A percentile compares a stretch with the other conserved stretches of the same genome.
phyloP scores from a whole-genome alignment of 305 asterid species.

The Ajuga reptans region DNA sequence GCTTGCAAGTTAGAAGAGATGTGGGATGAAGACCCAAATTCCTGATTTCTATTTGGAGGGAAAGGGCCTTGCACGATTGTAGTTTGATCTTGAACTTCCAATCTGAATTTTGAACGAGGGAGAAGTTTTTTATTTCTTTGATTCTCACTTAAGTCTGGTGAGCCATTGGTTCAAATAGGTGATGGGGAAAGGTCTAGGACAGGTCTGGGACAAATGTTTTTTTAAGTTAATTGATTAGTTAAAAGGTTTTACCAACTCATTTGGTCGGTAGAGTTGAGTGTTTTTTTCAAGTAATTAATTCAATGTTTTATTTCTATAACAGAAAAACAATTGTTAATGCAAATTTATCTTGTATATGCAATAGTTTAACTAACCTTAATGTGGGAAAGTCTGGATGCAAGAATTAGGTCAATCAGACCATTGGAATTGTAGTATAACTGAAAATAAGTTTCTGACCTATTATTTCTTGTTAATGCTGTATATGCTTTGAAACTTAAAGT shows the following conservation, averaged over 20 bases:
- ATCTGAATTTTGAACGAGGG: not conserved
- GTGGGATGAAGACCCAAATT: not conserved
- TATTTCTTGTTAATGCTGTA: not conserved
- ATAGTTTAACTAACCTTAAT: not conserved
- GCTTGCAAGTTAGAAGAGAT: not conserved
- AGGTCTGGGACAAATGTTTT: not conserved
- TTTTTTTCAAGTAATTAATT: not conserved
- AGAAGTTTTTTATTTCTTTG: not conserved
- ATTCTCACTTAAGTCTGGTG: not conserved
- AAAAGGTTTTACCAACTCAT: not conserved
- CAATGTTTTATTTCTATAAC: not conserved
- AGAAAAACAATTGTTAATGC: not conserved
- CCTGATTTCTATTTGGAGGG: not conserved
- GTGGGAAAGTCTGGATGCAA: not conserved
- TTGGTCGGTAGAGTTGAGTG: not conserved
- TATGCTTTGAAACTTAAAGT: not conserved
- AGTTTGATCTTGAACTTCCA: not conserved
- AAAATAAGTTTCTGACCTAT: not conserved
- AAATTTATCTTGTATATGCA: conserved; percentile 5
- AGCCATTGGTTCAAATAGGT: not conserved
- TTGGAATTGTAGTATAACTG: not conserved
- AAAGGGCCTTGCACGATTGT: not conserved
- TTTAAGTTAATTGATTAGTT: not conserved
- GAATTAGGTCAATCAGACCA: conserved; percentile 5
- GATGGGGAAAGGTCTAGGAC: not conserved